These are phyloP conservation scores for Eucalyptus shirleyi DNA, from an alignment of 345 rosid genomes.

Conservation along the genomic window DNA sequence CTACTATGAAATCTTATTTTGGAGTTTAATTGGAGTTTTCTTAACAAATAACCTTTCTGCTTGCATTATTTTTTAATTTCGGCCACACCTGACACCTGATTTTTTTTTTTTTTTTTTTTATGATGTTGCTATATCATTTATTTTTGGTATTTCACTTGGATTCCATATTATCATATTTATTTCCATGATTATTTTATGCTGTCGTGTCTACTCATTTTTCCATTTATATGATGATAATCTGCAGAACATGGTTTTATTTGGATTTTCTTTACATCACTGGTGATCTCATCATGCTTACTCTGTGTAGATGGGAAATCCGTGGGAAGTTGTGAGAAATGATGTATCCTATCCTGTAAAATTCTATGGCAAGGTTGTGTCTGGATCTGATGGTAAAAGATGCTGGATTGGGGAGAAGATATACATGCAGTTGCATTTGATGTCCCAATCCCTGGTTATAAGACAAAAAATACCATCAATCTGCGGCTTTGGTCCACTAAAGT, in stretches of 20 bases:
- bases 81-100: background rate
- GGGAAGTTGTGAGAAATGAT: conserved; percentile 37
- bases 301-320: conserved; percentile 37
- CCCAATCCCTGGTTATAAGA: conserved; percentile 41
- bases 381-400: conserved; percentile 24
- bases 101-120: background rate
- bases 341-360: conserved; percentile 33
- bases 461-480: conserved; percentile 33
- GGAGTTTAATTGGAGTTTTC: background rate
- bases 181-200: background rate
- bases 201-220: background rate
- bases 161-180: background rate
- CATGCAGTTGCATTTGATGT: conserved; percentile 30
- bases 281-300: background rate
- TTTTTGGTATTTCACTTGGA: background rate
- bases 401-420: conserved; percentile 40
- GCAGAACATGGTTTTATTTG: background rate
- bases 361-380: conserved; percentile 19
- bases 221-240: background rate
- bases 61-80: background rate
- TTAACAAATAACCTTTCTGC: background rate
- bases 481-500: conserved; percentile 43
- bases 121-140: background rate
- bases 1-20: background rate
- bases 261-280: background rate